Evolutionary conservation across 768 basidiomycete genomes (phyloP), one percentile per base, ranked within the genome.

Genomic region (Gloeostereum incarnatum): DNA sequence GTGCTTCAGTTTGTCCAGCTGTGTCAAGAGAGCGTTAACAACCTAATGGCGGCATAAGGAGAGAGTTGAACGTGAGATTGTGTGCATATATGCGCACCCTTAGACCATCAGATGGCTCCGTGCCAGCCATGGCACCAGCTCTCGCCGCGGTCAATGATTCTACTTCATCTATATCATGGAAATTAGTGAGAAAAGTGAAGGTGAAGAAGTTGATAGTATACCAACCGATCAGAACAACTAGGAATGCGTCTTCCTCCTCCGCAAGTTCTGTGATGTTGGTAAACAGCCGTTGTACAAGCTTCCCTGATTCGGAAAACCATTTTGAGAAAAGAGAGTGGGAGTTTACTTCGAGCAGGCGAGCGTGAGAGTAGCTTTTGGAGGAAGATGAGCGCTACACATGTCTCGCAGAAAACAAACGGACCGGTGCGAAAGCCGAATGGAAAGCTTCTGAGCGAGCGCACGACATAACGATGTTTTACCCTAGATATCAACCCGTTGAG

Each of bases 291-390:
- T 98, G 94, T 1, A 99, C 96, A 20, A 99, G 77, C 58, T 99
- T 99, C 11, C 96, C 96, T 0, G 92, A 96, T 55, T 99, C 96
- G 0, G 93, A 97, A 61, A 98, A 99, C 94, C 96, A 99, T 49
- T 92, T 87, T 11, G 90, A 93, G 57, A 99, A 98, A 11, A 99
- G 71, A 2, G 93, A 97, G 60, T 98, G 96, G 0, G 96, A 93
- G 55, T 98, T 98, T 52, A 99, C 96, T 58, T 99, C 96, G 31
- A 99, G 73, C 8, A 99, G 66, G 32, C 90, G 85, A 24, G 89
- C 75, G 57, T 86, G 73, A 0, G 83, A 66, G 55, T 96, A 99
- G 19, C 92, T 94, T 49, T 34, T 25, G 14, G 21, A 31, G 29
- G 14, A 37, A 35, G 30, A 14, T 13, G 21, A 46, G 35, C 14